phyloP scores from a whole-genome alignment of 1,284 basidiomycete genomes.

The Moesziomyces aphidis region DNA sequence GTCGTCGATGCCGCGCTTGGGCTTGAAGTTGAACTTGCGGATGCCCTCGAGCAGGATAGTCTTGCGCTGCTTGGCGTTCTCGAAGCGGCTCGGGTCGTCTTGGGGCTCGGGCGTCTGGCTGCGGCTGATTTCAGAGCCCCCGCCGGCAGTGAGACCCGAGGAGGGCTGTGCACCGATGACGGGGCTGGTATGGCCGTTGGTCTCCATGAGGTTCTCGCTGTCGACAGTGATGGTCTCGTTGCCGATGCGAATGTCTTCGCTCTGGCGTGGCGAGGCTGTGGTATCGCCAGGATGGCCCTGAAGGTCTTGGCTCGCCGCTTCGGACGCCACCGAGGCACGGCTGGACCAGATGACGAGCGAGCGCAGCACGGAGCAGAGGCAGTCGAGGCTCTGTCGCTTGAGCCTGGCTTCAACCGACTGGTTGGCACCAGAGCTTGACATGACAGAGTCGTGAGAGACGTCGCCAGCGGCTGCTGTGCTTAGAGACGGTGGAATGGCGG shows the following conservation, averaged over 20 bases:
- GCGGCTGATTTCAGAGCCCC: conserved; percentile 22
- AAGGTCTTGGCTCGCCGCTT: conserved; percentile 21
- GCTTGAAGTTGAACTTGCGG: conserved; percentile 98
- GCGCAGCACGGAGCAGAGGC: conserved; percentile 65
- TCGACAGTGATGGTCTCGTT: conserved; percentile 52
- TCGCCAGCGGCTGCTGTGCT: conserved; percentile 47
- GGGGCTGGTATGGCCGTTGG: conserved; percentile 23
- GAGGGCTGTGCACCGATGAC: conserved; percentile 7
- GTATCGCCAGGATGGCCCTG: conserved; percentile 16
- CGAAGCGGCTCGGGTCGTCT: conserved; percentile 93
- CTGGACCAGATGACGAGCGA: conserved; percentile 64
- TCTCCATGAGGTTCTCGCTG: conserved; percentile 46
- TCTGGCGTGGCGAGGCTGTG: conserved; percentile 41
- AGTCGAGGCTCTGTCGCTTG: conserved; percentile 65
- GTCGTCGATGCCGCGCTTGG: conserved; percentile 86
- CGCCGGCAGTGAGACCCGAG: conserved; percentile 10
- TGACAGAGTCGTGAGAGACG: conserved; percentile 17
- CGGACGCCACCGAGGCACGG: conserved; percentile 26
- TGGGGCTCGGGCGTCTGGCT: conserved; percentile 45
- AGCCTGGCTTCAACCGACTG: conserved; percentile 62
- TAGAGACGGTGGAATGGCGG: conserved; percentile 50
- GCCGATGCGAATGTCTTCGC: conserved; percentile 51
- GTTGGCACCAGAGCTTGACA: conserved; percentile 19
- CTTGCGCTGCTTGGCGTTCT: conserved; percentile 97
- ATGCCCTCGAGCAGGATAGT: conserved; percentile 94